Evolutionary conservation across 2,329 filamentous ascomycete genomes (phyloP).

Genomic region (Exophiala xenobiotica): DNA sequence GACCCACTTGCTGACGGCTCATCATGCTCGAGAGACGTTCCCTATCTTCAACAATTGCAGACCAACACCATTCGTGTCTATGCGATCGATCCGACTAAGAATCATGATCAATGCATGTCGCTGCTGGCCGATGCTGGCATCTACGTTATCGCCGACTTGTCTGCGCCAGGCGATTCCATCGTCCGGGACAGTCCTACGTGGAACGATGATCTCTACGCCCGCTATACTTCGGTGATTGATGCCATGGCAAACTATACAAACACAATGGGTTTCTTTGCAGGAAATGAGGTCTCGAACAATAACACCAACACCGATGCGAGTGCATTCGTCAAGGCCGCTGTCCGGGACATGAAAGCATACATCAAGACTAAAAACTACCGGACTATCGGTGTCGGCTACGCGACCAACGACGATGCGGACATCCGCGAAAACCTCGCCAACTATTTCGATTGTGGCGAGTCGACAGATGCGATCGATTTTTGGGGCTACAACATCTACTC

Average conservation of each 20-base stretch:
- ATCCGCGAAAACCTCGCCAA: conserved; percentile 80
- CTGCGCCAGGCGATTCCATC: conserved; percentile 78
- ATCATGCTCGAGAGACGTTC: conserved; percentile 80
- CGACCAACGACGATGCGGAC: conserved; percentile 84
- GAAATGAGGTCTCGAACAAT: conserved; percentile 93
- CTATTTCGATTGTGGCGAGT: conserved; percentile 89
- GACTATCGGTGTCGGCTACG: conserved; percentile 85
- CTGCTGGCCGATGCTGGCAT: conserved; percentile 81
- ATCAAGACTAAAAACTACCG: conserved; percentile 79
- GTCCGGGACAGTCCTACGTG: conserved; percentile 76
- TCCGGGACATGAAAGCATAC: conserved; percentile 93
- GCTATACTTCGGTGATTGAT: conserved; percentile 84
- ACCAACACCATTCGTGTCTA: conserved; percentile 97
- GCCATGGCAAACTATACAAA: conserved; percentile 80
- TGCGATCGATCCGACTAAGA: conserved; percentile 74
- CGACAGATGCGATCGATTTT: conserved; percentile 76
- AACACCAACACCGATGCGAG: conserved; percentile 85
- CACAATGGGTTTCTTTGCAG: conserved; percentile 94
- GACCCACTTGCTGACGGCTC: conserved; percentile 77
- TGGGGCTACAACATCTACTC: conserved; percentile 99
- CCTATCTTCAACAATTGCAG: conserved; percentile 70
- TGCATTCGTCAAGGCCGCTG: conserved; percentile 95
- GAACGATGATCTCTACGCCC: conserved; percentile 73
- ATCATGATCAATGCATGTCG: conserved; percentile 84
- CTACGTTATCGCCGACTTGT: conserved; percentile 91